A percentile compares a stretch with the other conserved stretches of the same genome.
phyloP scores from a whole-genome alignment of 2,329 filamentous ascomycete species.

The Madurella mycetomatis region DNA sequence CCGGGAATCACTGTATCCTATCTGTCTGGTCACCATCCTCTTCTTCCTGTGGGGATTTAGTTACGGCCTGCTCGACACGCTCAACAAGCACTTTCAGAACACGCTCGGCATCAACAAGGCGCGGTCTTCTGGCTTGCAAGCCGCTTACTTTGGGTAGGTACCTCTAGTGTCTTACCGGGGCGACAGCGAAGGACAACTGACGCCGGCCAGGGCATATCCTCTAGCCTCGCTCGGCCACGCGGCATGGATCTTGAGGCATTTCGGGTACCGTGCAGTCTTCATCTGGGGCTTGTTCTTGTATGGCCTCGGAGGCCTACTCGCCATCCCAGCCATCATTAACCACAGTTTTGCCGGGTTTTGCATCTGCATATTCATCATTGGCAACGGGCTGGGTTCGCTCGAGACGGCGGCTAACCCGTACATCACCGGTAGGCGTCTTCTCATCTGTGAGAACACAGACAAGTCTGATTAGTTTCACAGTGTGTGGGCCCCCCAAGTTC shows the following conservation, averaged over 20 bases:
- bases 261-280: conserved; percentile 61
- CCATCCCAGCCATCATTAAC: conserved; percentile 53
- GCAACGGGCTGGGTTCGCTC: conserved; percentile 66
- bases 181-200: neutral
- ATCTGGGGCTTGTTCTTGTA: conserved; percentile 65
- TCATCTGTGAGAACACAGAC: too few relatives aligned
- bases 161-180: conserved; percentile 17
- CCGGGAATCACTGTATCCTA: conserved; percentile 61
- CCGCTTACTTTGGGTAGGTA: conserved; percentile 57
- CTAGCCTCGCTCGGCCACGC: conserved; percentile 63
- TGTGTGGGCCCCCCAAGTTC: conserved; percentile 60
- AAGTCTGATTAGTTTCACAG: conserved; percentile 13
- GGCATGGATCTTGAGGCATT: conserved; percentile 62
- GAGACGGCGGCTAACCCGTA: conserved; percentile 77
- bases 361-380: conserved; percentile 67
- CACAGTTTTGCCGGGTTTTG: conserved; percentile 72
- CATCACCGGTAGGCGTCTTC: conserved; percentile 47
- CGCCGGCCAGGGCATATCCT: conserved; percentile 55
- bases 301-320: conserved; percentile 55
- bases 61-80: conserved; percentile 53
- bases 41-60: conserved; percentile 63
- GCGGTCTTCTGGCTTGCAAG: conserved; percentile 59
- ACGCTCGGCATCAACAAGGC: conserved; percentile 50
- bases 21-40: conserved; percentile 60
- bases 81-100: conserved; percentile 53